phyloP scores from a whole-genome alignment of 2,329 filamentous ascomycete species.

The Ceratocystis eucalypticola region DNA sequence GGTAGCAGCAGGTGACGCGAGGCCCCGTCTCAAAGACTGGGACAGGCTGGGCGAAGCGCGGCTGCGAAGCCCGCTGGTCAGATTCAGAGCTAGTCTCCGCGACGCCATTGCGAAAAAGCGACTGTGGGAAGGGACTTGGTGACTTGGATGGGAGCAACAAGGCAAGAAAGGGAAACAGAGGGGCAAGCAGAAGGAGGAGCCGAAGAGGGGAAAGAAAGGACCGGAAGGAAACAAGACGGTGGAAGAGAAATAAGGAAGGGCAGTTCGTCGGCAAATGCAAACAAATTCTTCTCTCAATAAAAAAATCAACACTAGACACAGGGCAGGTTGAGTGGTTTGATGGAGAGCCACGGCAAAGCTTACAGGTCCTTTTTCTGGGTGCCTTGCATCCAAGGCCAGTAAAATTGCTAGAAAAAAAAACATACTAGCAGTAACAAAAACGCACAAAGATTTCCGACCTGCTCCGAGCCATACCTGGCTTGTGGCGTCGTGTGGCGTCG shows the following conservation, averaged over 20 bases:
- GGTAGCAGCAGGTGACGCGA: conserved; percentile 66
- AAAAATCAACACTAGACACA: conserved; percentile 22
- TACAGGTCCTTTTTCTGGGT: conserved; percentile 31
- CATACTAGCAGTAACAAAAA: conserved; percentile 4
- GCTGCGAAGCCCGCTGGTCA: conserved; percentile 79
- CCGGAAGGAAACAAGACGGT: conserved; percentile 4
- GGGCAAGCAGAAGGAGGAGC: conserved; percentile 2
- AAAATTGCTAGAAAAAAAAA: conserved; percentile 16
- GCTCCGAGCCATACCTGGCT: conserved; percentile 28
- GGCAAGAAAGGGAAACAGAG: conserved; percentile 20
- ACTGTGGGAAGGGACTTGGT: conserved; percentile 33
- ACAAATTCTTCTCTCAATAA: conserved; percentile 15
- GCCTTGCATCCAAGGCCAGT: conserved; percentile 31
- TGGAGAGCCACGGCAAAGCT: conserved; percentile 32
- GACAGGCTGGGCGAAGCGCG: conserved; percentile 71
- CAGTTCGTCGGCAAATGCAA: conserved; percentile 1
- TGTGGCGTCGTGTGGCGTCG: conserved; percentile 15
- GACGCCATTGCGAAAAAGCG: conserved; percentile 64
- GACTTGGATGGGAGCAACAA: conserved; percentile 11
- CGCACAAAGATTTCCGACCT: conserved; percentile 28
- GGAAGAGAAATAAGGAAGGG: conserved; percentile 10
- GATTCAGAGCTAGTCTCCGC: conserved; percentile 89
- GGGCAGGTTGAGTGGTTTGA: conserved; percentile 40
- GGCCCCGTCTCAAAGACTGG: conserved; percentile 66
- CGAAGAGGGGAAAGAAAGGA: conserved; percentile 3